These are phyloP conservation scores for Phialophora tarda DNA, from an alignment of 2,329 filamentous ascomycete species.

Conservation along the genomic window DNA sequence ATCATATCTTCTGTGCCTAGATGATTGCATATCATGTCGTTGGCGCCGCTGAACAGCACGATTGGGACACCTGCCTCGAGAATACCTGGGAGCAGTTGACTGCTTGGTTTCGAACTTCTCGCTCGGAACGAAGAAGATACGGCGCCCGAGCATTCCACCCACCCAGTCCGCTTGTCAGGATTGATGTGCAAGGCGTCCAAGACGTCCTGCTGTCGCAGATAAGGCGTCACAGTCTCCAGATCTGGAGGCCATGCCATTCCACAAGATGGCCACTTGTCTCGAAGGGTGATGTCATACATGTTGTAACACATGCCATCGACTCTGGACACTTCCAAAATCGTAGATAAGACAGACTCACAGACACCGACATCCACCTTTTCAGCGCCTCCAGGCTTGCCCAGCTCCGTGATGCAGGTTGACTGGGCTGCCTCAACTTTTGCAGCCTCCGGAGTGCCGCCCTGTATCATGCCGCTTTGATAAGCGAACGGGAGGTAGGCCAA, in stretches of 20 bases:
- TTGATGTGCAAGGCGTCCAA: conserved; percentile 80
- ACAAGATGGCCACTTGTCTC: conserved; percentile 79
- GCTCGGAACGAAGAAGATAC: conserved; percentile 76
- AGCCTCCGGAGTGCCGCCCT: conserved; percentile 68
- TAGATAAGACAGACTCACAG: conserved; percentile 79
- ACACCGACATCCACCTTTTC: conserved; percentile 68
- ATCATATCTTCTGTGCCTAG: conserved; percentile 91
- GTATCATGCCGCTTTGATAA: conserved; percentile 74
- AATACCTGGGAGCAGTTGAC: conserved; percentile 76
- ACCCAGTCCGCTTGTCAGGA: conserved; percentile 79
- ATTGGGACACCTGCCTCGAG: conserved; percentile 74
- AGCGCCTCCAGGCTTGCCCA: conserved; percentile 64
- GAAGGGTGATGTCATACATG: conserved; percentile 95
- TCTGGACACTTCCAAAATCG: conserved; percentile 71
- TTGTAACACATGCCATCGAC: conserved; percentile 74
- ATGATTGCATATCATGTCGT: conserved; percentile 97
- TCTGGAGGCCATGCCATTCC: conserved; percentile 99
- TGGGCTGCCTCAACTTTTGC: conserved; percentile 72
- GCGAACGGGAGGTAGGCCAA: conserved; percentile 81
- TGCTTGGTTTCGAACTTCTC: conserved; percentile 72
- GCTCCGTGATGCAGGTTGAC: conserved; percentile 67
- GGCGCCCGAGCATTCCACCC: conserved; percentile 84
- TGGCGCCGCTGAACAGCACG: conserved; percentile 87
- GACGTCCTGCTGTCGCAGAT: conserved; percentile 83
- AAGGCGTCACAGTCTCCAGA: conserved; percentile 75